These are phyloP conservation scores for Candida tallmaniae DNA, from an alignment of 805 yeast species.

Conservation along the genomic window DNA sequence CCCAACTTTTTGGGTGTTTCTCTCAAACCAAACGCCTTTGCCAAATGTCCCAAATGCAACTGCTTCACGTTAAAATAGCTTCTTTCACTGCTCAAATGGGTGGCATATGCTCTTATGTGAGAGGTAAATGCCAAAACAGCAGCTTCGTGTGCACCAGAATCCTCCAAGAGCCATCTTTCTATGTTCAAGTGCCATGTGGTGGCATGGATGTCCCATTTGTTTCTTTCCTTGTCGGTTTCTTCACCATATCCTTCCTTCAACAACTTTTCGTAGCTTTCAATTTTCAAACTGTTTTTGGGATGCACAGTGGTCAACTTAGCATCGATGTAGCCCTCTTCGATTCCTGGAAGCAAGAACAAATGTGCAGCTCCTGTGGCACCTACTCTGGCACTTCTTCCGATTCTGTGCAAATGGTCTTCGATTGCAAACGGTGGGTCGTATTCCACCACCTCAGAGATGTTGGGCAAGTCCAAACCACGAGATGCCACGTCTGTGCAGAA, in stretches of 20 bases:
- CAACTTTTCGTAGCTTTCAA: conserved; percentile 30
- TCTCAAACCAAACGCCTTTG: conserved; percentile 90
- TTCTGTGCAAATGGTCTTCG: conserved; percentile 94
- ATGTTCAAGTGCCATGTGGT: conserved; percentile 93
- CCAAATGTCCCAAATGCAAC: conserved; percentile 92
- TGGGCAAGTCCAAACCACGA: conserved; percentile 90
- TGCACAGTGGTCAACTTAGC: conserved; percentile 39
- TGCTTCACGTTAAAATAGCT: conserved; percentile 73
- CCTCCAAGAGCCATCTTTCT: conserved; percentile 83
- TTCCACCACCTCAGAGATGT: conserved; percentile 81
- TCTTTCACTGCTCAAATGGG: conserved; percentile 82
- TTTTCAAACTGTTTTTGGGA: conserved; percentile 31
- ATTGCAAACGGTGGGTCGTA: conserved; percentile 92
- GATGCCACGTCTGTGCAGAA: conserved; percentile 98
- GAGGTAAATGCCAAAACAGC: conserved; percentile 84
- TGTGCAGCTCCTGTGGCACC: conserved; percentile 79
- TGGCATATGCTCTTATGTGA: conserved; percentile 92
- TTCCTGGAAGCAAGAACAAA: conserved; percentile 81
- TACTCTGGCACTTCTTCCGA: conserved; percentile 98
- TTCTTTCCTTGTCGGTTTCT: conserved; percentile 26
- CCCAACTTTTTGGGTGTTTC: conserved; percentile 89
- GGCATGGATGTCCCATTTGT: conserved; percentile 87
- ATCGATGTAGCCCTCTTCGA: conserved; percentile 78
- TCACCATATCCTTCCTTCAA: conserved; percentile 34
- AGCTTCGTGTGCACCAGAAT: conserved; percentile 49